Evolutionary conservation across 2,329 filamentous ascomycete genomes (phyloP).

Genomic region (Diaporthe batatas): DNA sequence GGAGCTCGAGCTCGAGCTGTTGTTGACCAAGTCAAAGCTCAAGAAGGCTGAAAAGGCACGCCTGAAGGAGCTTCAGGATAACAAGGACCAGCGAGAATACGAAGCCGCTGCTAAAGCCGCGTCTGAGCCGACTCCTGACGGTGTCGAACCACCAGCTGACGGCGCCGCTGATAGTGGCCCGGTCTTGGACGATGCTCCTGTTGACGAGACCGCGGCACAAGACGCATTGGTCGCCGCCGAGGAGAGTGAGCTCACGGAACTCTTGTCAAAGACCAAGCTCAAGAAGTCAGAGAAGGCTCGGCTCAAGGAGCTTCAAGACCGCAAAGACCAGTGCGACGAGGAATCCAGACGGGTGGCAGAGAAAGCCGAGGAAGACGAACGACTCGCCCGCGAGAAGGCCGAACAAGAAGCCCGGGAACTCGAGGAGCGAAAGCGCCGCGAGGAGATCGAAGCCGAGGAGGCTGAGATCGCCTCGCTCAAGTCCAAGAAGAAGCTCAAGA

Average conservation of each 20-base stretch:
- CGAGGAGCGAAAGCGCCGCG: conserved; percentile 36
- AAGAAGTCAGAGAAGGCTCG: conserved; percentile 36
- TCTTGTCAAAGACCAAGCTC: conserved; percentile 28
- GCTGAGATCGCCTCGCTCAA: conserved; percentile 37
- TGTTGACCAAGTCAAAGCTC: conserved; percentile 38
- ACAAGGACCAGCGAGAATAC: conserved; percentile 36
- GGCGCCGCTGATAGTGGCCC: background rate
- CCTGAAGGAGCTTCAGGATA: conserved; percentile 36
- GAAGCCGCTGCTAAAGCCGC: conserved; percentile 30
- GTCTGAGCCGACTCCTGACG: background rate
- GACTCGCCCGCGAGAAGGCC: conserved; percentile 25
- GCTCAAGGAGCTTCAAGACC: conserved; percentile 39
- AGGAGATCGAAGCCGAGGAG: conserved; percentile 39
- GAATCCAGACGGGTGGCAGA: conserved; percentile 33
- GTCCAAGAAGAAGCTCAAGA: conserved; percentile 39
- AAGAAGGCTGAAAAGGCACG: conserved; percentile 36
- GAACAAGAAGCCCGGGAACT: conserved; percentile 37
- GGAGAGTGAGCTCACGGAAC: conserved; percentile 38
- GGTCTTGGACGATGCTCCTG: conserved; percentile 6
- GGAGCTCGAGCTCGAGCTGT: conserved; percentile 35
- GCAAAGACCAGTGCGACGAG: conserved; percentile 37
- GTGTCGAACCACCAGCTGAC: conserved; percentile 3
- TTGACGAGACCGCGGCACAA: conserved; percentile 36
- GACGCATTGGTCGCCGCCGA: conserved; percentile 38
- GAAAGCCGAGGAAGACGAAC: conserved; percentile 33